phyloP scores from a whole-genome alignment of 306 rosid genomes.

The Sesbania bispinosa region DNA sequence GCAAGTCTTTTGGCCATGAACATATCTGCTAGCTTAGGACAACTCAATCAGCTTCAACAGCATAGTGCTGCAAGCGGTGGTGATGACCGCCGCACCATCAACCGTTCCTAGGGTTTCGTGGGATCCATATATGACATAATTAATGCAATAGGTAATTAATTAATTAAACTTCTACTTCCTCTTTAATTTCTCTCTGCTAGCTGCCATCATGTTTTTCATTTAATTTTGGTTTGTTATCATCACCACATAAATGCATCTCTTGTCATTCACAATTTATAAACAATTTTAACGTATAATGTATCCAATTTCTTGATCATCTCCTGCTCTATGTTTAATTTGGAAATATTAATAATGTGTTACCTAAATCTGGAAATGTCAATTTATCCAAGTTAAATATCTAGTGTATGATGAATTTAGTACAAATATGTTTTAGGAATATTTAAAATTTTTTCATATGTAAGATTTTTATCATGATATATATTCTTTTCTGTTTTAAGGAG shows the following conservation, averaged over 20 bases:
- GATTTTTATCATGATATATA: conserved; percentile 2
- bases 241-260: conserved; percentile 20
- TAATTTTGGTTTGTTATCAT: conserved; percentile 16
- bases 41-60: conserved; percentile 72
- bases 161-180: not conserved
- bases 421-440: not conserved
- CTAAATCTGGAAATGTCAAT: not conserved
- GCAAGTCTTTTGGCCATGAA: conserved; percentile 74
- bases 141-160: conserved; percentile 25
- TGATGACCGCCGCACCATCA: conserved; percentile 72
- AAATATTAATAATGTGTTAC: not conserved
- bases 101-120: conserved; percentile 70
- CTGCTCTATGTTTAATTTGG: conserved; percentile 1
- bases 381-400: not conserved
- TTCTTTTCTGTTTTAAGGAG: conserved; percentile 27
- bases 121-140: conserved; percentile 14
- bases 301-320: conserved; percentile 17
- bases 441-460: not conserved
- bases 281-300: too few relatives aligned
- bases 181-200: not conserved
- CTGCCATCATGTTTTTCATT: conserved; percentile 13
- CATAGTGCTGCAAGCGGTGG: conserved; percentile 45
- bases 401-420: conserved; percentile 4
- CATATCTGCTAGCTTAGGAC: conserved; percentile 71
- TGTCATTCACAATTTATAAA: conserved; percentile 10